phyloP scores from a whole-genome alignment of 2,329 filamentous ascomycete species.

The Cyphellophora europaea region DNA sequence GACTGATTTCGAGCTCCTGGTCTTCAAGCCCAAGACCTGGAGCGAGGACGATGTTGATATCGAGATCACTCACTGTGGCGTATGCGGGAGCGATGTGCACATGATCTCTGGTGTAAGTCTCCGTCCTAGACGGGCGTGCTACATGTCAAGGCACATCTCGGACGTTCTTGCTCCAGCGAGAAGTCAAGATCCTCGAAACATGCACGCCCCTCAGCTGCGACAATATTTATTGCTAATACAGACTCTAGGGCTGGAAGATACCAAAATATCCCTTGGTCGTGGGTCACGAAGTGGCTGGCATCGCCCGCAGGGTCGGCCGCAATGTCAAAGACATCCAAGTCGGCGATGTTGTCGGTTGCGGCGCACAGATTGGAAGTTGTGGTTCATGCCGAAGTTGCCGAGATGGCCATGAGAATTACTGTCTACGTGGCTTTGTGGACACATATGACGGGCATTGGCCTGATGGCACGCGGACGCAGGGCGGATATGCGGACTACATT shows the following conservation, averaged over 20 bases:
- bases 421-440: constrained; percentile 29
- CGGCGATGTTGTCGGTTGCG: constrained; percentile 55
- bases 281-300: constrained; percentile 58
- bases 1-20: too few species aligned
- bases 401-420: too few species aligned
- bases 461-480: constrained; percentile 45
- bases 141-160: too few species aligned
- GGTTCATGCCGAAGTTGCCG: constrained; percentile 42
- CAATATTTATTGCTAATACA: too few species aligned
- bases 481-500: constrained; percentile 58
- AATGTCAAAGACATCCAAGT: constrained; percentile 37
- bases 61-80: constrained; percentile 53
- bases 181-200: neutral
- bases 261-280: constrained; percentile 42
- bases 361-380: constrained; percentile 52
- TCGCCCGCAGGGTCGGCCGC: constrained; percentile 44
- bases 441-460: constrained; percentile 40
- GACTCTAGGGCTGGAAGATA: constrained; percentile 17
- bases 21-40: constrained; percentile 58
- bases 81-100: constrained; percentile 53
- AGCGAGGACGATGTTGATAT: constrained; percentile 58
- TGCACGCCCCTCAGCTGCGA: neutral
- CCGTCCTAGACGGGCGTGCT: too few species aligned
- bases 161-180: too few species aligned
- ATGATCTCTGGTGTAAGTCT: constrained; percentile 1